Base-by-base conservation (phyloP, 2,329 filamentous ascomycete genomes). In the Pseudogymnoascus sp. region DNA sequence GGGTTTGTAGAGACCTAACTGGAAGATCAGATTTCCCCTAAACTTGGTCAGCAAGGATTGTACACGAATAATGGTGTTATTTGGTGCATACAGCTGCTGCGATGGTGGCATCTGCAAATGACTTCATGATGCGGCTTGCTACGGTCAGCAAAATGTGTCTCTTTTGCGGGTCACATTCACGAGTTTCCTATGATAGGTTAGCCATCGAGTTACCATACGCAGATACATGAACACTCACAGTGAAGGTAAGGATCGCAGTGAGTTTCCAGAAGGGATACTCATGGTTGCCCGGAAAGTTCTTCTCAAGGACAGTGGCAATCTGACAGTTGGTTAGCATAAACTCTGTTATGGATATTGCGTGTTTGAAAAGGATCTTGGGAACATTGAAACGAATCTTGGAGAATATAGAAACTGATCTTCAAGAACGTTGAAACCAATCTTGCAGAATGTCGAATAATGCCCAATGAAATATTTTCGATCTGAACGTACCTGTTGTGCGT, bases 191-290 rank as follows among this genome's bases (percentile, higher is more conserved):
- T 30, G 22, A 7, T 25, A 33, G 25, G 28, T 55, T n/a, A 55
- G 28, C 49, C 33, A 33, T 33, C 9, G 49, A 11, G 12, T 33
- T 33, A 6, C 9, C n/a, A 19, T 19, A 33, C 12, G n/a, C 9
- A 12, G 49, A 33, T 55, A 22, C 9, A 12, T 3, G 11, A 42
- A 36, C 3, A 65, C 67, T 67, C 65, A 72, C 71, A n/a, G 71
- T 69, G 62, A 66, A 70, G 23, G 72, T 60, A 61, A 70, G 71
- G 62, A 70, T 68, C 5, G 68, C 66, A 12, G 71, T 66, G 16
- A 74, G 69, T 25, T 70, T 72, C 72, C 72, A 74, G 59, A 73
- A 73, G 36, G 70, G 62, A 60, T 73, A 74, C 38, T 65, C 59
- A 63, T 69, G 72, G 35, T 69, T 73, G 16, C 63, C 64, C 2